phyloP scores from a whole-genome alignment of 1,284 basidiomycete genomes.

The Rhodotorula sp. region DNA sequence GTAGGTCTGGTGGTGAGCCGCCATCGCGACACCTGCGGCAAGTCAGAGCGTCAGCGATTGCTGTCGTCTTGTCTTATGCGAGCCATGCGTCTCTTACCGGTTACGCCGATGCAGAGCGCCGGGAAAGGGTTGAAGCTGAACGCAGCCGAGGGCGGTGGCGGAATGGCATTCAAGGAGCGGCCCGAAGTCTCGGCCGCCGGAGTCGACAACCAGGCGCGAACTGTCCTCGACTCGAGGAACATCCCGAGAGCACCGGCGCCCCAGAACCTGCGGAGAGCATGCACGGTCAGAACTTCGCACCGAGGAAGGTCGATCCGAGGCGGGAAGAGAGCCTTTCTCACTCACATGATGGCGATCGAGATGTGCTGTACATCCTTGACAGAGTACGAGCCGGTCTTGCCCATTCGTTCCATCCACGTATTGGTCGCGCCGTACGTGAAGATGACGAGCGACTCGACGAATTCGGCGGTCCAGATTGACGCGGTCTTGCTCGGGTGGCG shows the following conservation, averaged over 20 bases:
- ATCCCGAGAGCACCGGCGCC: constrained; percentile 88
- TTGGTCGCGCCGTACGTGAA: constrained; percentile 87
- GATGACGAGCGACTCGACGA: constrained; percentile 81
- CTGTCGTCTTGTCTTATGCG: too few species aligned
- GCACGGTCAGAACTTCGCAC: background rate
- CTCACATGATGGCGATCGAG: constrained; percentile 72
- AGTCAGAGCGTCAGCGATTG: background rate
- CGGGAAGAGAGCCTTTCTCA: constrained; percentile 48
- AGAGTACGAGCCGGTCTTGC: constrained; percentile 75
- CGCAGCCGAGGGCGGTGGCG: constrained; percentile 68
- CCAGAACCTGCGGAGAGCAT: constrained; percentile 74
- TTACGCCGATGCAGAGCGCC: constrained; percentile 6
- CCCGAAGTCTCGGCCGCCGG: constrained; percentile 17
- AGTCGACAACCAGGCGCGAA: constrained; percentile 56
- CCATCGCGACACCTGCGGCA: constrained; percentile 77
- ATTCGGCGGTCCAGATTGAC: constrained; percentile 68
- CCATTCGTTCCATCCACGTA: constrained; percentile 94
- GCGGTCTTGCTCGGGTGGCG: constrained; percentile 43
- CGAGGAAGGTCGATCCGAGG: background rate
- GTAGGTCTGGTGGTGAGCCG: constrained; percentile 89
- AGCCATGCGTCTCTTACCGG: background rate
- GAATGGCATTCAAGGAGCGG: constrained; percentile 47
- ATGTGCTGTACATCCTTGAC: constrained; percentile 95
- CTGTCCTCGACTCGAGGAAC: constrained; percentile 74
- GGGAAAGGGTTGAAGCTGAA: constrained; percentile 92